phyloP scores from a whole-genome alignment of 805 yeast genomes.

The Teunomyces pallodes region DNA sequence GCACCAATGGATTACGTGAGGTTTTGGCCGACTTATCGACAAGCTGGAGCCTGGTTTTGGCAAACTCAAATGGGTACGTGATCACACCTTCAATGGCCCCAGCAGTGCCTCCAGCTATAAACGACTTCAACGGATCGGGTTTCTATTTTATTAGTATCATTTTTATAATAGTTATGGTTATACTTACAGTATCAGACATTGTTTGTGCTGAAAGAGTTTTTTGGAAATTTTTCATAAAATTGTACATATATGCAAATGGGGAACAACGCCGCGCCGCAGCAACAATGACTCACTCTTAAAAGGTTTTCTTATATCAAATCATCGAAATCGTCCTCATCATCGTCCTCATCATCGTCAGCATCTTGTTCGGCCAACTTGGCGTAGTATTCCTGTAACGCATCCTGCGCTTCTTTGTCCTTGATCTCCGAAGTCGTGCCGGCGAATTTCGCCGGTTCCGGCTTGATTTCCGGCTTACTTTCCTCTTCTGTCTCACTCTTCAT shows the following conservation, averaged over 20 bases:
- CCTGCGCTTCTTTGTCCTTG: slow-evolving; percentile 66
- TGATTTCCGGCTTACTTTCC: slow-evolving; percentile 4
- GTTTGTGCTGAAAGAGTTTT: not conserved
- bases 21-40: slow-evolving; percentile 61
- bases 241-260: not conserved
- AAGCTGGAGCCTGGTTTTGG: slow-evolving; percentile 88
- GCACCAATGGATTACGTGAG: slow-evolving; percentile 79
- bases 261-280: not conserved
- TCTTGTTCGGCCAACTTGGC: slow-evolving; percentile 72
- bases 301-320: slow-evolving; percentile 18
- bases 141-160: slow-evolving; percentile 22
- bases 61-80: slow-evolving; percentile 96
- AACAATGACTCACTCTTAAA: not conserved
- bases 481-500: slow-evolving; percentile 11
- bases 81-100: slow-evolving; percentile 93
- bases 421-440: slow-evolving; percentile 4
- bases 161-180: not conserved
- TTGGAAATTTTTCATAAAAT: not conserved
- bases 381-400: slow-evolving; percentile 64
- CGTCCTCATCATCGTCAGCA: slow-evolving; percentile 54
- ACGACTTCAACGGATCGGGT: slow-evolving; percentile 75
- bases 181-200: slow-evolving; percentile 2
- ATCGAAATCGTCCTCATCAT: slow-evolving; percentile 31
- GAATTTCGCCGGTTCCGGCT: slow-evolving; percentile 5
- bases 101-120: slow-evolving; percentile 93